Evolutionary conservation across 2,329 filamentous ascomycete species (phyloP), one percentile per base, ranked within the genome.

Genomic region (Paraphoma chrysanthemicola): DNA sequence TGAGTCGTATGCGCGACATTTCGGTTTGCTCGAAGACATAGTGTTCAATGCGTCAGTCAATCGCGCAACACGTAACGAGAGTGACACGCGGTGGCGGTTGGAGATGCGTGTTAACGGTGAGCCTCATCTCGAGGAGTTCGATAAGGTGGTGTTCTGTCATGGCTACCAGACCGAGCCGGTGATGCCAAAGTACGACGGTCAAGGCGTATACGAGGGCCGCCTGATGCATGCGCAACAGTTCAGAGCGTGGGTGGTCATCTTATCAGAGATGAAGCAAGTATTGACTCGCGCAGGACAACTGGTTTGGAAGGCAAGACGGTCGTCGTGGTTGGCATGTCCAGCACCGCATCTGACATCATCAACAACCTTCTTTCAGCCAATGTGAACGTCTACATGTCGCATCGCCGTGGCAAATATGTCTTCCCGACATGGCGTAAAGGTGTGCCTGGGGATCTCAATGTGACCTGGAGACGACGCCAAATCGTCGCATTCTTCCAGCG

Each of bases 241-340:
- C 48, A 50, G 59, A 54, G 39, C 16, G 54, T 59, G 14, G 51
- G 53, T 51, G 14, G 33, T 5, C 23, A 23, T 23, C 23, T 5
- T 23, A 23, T 2, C 3, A 2, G 23, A 23, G 23, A 23, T 23
- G 23, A 23, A 23, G 5, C 33, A 10, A 14, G 14, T 10, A 14
- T 18, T 47, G 12, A 46, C 9, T 8, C 1, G 8, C 11, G 18
- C 38, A 72, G 72, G 3, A 66, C 75, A 2, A 63, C 70, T 1
- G 63, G 67, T 16, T 82, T 80, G 63, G 69, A 73, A 11, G 76
- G 68, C 6, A 79, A 81, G 59, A 79, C 69, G 9, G 78, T 83
- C 2, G 53, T 83, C 0, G 67, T 83, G 0, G 69, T 83, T 2
- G 81, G 81, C 6, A 63, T 82, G 28, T 77, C 77, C 14, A 78